Base-by-base conservation (phyloP, 2,329 filamentous ascomycete species). In the Monosporascus cannonballus region DNA sequence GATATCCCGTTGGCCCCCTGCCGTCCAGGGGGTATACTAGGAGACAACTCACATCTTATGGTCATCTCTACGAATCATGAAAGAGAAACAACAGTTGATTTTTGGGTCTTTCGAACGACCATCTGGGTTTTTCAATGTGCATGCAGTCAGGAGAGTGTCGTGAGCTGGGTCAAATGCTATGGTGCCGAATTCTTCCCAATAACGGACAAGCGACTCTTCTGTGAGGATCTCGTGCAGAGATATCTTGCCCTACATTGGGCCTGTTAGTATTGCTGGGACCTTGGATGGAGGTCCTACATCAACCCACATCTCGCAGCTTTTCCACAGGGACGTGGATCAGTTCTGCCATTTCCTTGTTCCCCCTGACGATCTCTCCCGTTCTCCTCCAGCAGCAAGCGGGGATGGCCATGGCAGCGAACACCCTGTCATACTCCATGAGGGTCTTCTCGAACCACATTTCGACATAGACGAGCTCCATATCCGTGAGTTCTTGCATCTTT, bases 371-470 rank as follows among this genome's bases (percentile, higher is more conserved):
- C 74, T 99, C 94, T 9, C 94, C 94, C 0, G 94, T 99, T 64
- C 94, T 81, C 64, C 94, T 81, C 94, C 94, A 99, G 69, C 93
- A 96, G 71, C 94, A 99, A 15, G 94, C 94, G 0, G 94, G 94
- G 56, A 99, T 93, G 2, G 94, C 94, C 94, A 99, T 99, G 69
- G 91, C 96, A 2, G 94, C 94, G 74, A 99, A 99, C 1, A 99
- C 92, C 34, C 94, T 90, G 66, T 99, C 94, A 64, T 97, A 97
- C 67, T 97, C 94, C 88, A 97, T 94, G 61, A 99, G 74, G 58
- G 89, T 94, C 64, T 88, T 85, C 71, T 99, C 94, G 66, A 99
- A 97, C 93, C 94, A 97, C 90, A 97, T 96, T 72, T 99, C 94
- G 11, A 97, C 93, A 54, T 92, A 84, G 27, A 97, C 86, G 25